These are phyloP conservation scores for Claviceps maximensis DNA, from an alignment of 2,329 filamentous ascomycete genomes.

Conservation along the genomic window DNA sequence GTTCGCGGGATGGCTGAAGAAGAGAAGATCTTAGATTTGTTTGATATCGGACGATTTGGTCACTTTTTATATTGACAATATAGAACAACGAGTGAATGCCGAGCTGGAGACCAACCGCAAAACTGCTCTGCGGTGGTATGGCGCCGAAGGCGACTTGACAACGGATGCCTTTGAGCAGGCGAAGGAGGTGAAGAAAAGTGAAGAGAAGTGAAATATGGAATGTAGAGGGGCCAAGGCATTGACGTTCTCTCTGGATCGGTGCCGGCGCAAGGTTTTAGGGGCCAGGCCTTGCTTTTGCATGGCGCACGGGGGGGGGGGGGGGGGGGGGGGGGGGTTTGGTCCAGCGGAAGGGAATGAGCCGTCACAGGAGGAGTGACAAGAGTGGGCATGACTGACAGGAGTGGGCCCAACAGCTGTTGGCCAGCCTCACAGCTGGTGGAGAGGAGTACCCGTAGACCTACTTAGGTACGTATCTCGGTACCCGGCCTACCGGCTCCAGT, in stretches of 20 bases:
- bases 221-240: conserved; percentile 2
- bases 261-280: conserved; percentile 4
- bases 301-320: conserved; percentile 4
- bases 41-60: not conserved
- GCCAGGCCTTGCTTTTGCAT: conserved; percentile 5
- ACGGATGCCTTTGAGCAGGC: not conserved
- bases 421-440: not conserved
- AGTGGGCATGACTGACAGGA: not conserved
- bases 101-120: not conserved
- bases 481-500: conserved; percentile 2
- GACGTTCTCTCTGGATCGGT: conserved; percentile 4
- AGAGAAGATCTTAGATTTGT: conserved; percentile 3
- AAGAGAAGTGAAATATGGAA: conserved; percentile 3
- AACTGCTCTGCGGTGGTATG: not conserved
- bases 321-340: too few species aligned
- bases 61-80: not conserved
- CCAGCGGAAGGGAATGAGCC: conserved; percentile 1
- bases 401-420: not conserved
- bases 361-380: not conserved
- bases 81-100: not conserved
- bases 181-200: not conserved
- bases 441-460: not conserved
- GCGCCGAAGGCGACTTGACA: not conserved
- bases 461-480: conserved; percentile 4
- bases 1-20: conserved; percentile 4